Evolutionary conservation across 164 flowering plant genomes (phyloP).

Genomic region (Sextonia rubra): DNA sequence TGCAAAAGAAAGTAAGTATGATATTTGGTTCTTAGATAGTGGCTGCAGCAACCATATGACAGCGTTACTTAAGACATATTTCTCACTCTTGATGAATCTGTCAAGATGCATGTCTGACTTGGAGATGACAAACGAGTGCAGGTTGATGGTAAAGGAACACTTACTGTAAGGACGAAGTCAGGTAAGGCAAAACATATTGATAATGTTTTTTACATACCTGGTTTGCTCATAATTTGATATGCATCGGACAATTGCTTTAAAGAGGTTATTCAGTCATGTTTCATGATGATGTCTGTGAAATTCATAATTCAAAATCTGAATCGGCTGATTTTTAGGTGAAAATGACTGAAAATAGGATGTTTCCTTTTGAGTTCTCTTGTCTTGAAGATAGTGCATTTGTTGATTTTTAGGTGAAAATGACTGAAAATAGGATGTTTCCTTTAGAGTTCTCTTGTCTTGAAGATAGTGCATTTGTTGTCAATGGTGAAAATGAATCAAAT

Average conservation of each 20-base stretch:
- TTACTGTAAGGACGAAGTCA: not conserved
- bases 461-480: not conserved
- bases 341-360: not conserved
- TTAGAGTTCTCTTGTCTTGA: not conserved
- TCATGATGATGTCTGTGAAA: not conserved
- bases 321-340: not conserved
- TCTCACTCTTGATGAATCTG: not conserved
- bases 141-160: not conserved
- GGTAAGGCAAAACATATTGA: not conserved
- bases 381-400: not conserved
- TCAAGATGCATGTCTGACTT: not conserved
- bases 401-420: not conserved
- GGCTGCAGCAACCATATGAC: not conserved
- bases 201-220: not conserved
- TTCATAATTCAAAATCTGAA: not conserved
- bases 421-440: not conserved
- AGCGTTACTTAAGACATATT: not conserved
- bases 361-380: not conserved
- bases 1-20: too few species aligned
- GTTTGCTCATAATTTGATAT: not conserved
- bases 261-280: not conserved
- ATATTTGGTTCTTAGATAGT: too few species aligned
- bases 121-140: not conserved
- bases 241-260: not conserved
- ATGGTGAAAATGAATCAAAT: not conserved